A percentile compares a stretch with the other conserved stretches of the same genome.
Conservation (phyloP, 345 rosid genomes). For the Reutealis trisperma region DNA sequence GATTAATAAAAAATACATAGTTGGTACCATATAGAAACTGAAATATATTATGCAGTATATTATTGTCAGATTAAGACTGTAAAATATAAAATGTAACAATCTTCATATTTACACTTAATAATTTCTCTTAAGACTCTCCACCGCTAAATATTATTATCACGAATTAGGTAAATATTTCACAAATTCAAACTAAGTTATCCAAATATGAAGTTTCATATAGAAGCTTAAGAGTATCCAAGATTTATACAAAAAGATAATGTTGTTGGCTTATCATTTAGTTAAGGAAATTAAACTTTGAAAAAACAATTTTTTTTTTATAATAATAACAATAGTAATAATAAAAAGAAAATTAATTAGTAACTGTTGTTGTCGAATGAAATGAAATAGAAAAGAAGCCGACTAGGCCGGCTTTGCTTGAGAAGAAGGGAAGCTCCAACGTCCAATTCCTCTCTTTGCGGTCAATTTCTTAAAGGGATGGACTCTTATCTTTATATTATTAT, state of each 20-base stretch:
- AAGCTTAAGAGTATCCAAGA: neutral
- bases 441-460: conserved; percentile 45
- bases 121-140: too few species aligned
- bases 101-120: too few species aligned
- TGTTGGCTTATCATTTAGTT: conserved; percentile 25
- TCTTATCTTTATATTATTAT: conserved; percentile 28
- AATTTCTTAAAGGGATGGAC: conserved; percentile 59
- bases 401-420: conserved; percentile 49
- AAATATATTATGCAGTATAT: too few species aligned
- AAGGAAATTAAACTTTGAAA: conserved; percentile 27
- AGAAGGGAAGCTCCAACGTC: conserved; percentile 44
- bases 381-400: neutral
- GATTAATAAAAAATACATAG: too few species aligned
- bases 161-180: too few species aligned
- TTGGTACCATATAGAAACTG: too few species aligned
- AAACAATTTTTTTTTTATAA: conserved; percentile 8
- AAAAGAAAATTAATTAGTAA: conserved; percentile 23
- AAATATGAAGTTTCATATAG: neutral
- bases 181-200: too few species aligned
- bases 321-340: conserved; percentile 24
- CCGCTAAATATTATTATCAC: too few species aligned
- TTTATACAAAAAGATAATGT: conserved; percentile 7
- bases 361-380: conserved; percentile 37
- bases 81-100: too few species aligned
- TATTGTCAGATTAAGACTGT: too few species aligned